Base-by-base conservation (phyloP, 805 yeast genomes). In the Zygotorulaspora sp. region DNA sequence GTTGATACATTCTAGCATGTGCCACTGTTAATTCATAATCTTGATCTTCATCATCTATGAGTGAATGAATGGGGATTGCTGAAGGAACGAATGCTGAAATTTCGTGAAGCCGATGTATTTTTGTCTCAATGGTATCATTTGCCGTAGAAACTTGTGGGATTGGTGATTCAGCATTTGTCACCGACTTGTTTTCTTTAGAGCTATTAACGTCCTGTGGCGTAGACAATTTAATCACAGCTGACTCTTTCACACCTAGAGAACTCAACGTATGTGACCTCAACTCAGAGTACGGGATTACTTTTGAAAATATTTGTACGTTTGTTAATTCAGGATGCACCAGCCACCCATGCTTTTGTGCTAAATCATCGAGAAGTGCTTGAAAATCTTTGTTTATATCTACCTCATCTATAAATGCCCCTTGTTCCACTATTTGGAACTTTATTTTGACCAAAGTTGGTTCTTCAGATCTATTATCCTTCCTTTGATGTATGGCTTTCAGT, bases 1-100 rank as follows among this genome's bases (percentile, higher is more conserved):
- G 55, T 47, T 76, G 81, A 47, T 78, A 79, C 15, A 62, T 58
- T 35, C 66, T 64, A 3, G 80, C 81, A 43, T 78, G 80, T 2
- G 69, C 68, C 4, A 73, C 62, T 1, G 74, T 65, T 49, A 78
- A 53, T 17, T 74, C 77, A 36, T 67, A 70, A 3, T 52, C 53
- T 0, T 58, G 62, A 5, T 66, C 71, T 9, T 65, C 66, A 6
- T 45, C 41, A 12, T 21, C 25, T 3, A 41, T 22, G n/a, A 41
- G 43, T 3, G 37, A 19, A 3, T 36, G 21, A 15, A 43, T 19
- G n/a, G 56, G 28, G 5, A 17, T 34, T 3, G 43, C 36, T 9
- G 52, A 31, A 5, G 62, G 58, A 6, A 51, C 25, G 32, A 45
- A 57, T 5, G 52, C 57, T 2, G 43, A 40, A 2, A 52, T 46